A percentile compares a stretch with the other conserved stretches of the same genome.
Evolutionary conservation across 1,284 basidiomycete species (phyloP).

Genomic region (Peniophora sp.): DNA sequence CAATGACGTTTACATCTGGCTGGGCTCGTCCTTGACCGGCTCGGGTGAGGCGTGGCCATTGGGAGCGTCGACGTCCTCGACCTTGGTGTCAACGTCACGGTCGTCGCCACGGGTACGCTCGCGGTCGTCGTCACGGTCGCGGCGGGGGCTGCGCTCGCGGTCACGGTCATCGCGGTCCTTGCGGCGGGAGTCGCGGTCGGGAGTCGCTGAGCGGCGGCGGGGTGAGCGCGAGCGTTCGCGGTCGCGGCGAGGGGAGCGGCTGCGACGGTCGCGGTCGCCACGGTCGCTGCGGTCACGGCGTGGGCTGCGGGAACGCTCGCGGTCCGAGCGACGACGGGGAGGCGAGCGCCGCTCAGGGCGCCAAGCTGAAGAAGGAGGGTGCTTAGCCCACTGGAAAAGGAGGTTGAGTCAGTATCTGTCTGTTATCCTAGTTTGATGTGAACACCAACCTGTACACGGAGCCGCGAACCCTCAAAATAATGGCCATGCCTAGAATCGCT

Average conservation of each 20-base stretch:
- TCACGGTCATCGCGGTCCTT: slow-evolving; percentile 15
- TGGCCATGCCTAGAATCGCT: slow-evolving; percentile 64
- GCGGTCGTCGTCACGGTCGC: slow-evolving; percentile 18
- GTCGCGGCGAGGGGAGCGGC: slow-evolving; percentile 34
- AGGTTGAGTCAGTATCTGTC: no score
- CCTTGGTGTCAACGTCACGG: background rate
- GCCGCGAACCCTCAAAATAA: slow-evolving; percentile 72
- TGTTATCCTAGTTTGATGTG: background rate
- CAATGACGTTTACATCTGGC: no score
- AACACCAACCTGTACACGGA: slow-evolving; percentile 68
- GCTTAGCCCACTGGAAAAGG: slow-evolving; percentile 74
- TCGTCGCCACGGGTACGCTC: slow-evolving; percentile 23
- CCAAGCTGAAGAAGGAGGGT: slow-evolving; percentile 83
- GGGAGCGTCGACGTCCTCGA: no score
- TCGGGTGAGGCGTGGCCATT: no score
- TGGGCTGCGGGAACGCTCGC: slow-evolving; percentile 31
- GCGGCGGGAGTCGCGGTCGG: slow-evolving; percentile 22
- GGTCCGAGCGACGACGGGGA: slow-evolving; percentile 37
- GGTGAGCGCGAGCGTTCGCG: slow-evolving; percentile 23
- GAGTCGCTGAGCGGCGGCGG: slow-evolving; percentile 1
- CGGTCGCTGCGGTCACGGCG: slow-evolving; percentile 27
- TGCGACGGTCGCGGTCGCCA: slow-evolving; percentile 27
- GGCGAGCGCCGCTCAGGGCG: slow-evolving; percentile 63
- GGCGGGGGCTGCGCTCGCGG: slow-evolving; percentile 1
- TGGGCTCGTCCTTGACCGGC: no score